Conservation (phyloP, 345 rosid species). For the Garcia nutans region DNA sequence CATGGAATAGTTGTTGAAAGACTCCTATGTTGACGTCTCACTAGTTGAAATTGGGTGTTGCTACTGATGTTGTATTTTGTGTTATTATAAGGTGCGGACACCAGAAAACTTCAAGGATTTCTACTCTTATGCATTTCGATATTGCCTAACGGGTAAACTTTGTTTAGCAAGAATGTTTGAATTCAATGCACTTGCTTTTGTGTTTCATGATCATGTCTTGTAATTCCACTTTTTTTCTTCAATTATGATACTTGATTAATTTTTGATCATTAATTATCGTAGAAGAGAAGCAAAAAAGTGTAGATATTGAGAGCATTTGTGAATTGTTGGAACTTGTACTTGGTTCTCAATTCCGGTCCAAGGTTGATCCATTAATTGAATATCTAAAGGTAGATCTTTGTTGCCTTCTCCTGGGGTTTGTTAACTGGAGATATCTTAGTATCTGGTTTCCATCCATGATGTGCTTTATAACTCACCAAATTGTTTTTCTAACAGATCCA, state of each 20-base stretch:
- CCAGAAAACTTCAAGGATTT: constrained; percentile 74
- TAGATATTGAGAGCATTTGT: constrained; percentile 87
- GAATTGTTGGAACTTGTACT: constrained; percentile 78
- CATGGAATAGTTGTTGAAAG: background rate
- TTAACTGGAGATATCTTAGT: background rate
- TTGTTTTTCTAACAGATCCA: constrained; percentile 57
- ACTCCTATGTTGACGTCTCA: background rate
- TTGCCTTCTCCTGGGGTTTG: background rate
- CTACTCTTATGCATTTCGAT: constrained; percentile 79
- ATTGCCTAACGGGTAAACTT: constrained; percentile 80
- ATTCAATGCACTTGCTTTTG: background rate
- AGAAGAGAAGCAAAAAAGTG: constrained; percentile 93
- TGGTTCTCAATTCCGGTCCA: constrained; percentile 66
- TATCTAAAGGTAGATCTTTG: constrained; percentile 57
- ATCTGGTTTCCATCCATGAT: background rate
- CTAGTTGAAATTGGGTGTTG: constrained; percentile 14
- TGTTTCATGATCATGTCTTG: background rate
- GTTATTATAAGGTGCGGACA: constrained; percentile 59
- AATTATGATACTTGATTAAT: background rate
- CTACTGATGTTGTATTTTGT: constrained; percentile 7
- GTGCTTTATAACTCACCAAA: background rate
- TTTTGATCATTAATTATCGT: constrained; percentile 23
- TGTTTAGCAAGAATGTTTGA: constrained; percentile 2
- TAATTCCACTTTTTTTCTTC: background rate
- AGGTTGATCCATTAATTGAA: constrained; percentile 72